Conservation (phyloP, 2,329 filamentous ascomycete species). For the Macrophomina pseudophaseolina region DNA sequence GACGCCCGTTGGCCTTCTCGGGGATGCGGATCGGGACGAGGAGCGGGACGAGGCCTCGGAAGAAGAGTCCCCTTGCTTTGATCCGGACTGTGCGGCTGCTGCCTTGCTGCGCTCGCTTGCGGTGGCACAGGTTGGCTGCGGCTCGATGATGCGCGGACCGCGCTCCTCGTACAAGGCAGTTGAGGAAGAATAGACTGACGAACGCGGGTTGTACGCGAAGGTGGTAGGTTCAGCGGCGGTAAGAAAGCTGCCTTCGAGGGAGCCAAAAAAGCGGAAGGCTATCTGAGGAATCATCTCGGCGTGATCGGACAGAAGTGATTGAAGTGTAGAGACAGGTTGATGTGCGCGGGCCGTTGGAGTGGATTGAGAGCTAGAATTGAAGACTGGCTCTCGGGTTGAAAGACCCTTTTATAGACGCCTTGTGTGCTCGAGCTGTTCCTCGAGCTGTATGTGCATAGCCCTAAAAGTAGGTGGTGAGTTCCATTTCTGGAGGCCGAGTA, state of each 20-base stretch:
- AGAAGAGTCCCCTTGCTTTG: background rate
- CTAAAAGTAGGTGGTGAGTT: background rate
- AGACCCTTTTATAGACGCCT: background rate
- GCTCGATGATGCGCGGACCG: slow-evolving; percentile 16
- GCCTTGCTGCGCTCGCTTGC: background rate
- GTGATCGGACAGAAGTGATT: background rate
- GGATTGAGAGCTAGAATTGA: background rate
- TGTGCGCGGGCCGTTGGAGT: background rate
- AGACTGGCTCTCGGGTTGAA: background rate
- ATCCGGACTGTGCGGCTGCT: background rate
- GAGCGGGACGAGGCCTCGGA: slow-evolving; percentile 4
- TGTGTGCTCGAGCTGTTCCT: background rate
- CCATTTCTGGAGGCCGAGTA: background rate
- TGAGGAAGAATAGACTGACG: slow-evolving; percentile 11
- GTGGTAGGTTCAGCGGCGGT: slow-evolving; percentile 11
- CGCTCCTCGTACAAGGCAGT: slow-evolving; percentile 6
- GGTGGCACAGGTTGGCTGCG: background rate
- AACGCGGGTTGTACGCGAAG: slow-evolving; percentile 14
- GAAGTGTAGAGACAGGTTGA: background rate
- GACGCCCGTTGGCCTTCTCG: background rate
- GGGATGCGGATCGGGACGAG: slow-evolving; percentile 9
- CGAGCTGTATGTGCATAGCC: background rate
- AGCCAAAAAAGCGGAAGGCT: slow-evolving; percentile 17
- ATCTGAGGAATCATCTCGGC: slow-evolving; percentile 10
- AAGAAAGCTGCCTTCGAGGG: slow-evolving; percentile 19